Evolutionary conservation across 257 asterid species (phyloP).

Genomic region (Solanum habrochaites): DNA sequence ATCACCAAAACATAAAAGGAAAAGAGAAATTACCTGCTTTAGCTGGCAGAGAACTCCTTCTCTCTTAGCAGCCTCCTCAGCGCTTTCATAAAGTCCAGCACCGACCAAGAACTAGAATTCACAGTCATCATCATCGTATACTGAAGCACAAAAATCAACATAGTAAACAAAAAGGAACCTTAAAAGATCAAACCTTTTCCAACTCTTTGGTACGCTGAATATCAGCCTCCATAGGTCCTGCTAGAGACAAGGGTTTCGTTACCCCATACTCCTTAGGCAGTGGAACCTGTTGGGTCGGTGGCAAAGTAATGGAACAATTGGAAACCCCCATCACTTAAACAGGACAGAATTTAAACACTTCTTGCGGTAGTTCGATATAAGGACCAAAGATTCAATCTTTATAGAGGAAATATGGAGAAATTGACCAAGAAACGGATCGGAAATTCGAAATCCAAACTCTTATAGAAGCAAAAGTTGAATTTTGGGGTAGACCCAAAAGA

Average conservation of each 20-base stretch:
- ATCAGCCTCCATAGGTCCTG: slow-evolving; percentile 66
- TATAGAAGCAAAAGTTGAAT: background rate
- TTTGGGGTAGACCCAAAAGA: background rate
- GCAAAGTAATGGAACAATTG: background rate
- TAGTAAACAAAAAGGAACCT: background rate
- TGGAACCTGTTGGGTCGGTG: slow-evolving; percentile 3
- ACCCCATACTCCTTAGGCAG: slow-evolving; percentile 62
- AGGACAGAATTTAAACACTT: background rate
- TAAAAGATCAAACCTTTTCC: slow-evolving; percentile 51
- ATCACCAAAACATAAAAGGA: background rate
- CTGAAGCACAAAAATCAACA: background rate
- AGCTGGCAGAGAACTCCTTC: slow-evolving; percentile 59
- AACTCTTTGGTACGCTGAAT: slow-evolving; percentile 45
- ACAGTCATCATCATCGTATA: background rate
- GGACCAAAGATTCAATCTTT: background rate
- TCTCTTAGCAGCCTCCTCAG: slow-evolving; percentile 60
- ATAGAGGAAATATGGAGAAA: background rate
- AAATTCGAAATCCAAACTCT: background rate
- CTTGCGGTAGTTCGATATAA: background rate
- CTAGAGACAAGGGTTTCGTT: slow-evolving; percentile 58
- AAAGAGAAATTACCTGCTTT: slow-evolving; percentile 40
- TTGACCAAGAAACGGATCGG: background rate
- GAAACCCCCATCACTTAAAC: background rate
- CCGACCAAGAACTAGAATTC: slow-evolving; percentile 49
- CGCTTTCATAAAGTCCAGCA: slow-evolving; percentile 70